These are phyloP conservation scores for Neonectria faginata DNA, from an alignment of 2,329 filamentous ascomycete species.

Conservation along the genomic window DNA sequence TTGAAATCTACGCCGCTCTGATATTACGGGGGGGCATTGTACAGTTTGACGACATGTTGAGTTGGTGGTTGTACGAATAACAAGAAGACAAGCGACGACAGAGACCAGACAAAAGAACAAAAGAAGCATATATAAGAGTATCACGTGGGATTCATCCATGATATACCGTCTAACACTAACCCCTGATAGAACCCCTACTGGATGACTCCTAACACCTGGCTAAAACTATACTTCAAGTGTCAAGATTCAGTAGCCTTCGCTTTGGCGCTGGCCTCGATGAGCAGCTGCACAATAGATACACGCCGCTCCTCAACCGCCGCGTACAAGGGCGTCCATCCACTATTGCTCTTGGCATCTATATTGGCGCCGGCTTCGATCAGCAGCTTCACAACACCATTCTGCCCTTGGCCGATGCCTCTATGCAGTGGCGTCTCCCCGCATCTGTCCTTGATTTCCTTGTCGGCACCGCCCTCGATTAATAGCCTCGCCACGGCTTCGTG, in stretches of 20 bases:
- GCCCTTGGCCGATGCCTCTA: no score
- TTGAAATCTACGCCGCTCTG: slow-evolving; percentile 42
- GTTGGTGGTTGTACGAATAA: slow-evolving; percentile 28
- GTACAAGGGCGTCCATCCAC: not conserved
- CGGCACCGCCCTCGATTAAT: not conserved
- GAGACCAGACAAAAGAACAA: not conserved
- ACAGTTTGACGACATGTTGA: slow-evolving; percentile 27
- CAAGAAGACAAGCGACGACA: slow-evolving; percentile 7
- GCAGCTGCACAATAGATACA: not conserved
- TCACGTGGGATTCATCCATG: not conserved
- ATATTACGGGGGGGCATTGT: slow-evolving; percentile 29
- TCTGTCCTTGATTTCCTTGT: not conserved
- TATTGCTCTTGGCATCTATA: not conserved
- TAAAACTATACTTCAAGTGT: not conserved
- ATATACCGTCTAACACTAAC: not conserved
- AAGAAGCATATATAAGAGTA: slow-evolving; percentile 1
- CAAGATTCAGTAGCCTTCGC: not conserved
- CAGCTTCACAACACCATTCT: not conserved
- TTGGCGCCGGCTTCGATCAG: not conserved
- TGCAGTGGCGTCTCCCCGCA: not conserved
- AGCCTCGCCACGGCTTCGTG: not conserved
- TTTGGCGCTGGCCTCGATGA: not conserved
- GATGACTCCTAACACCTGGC: not conserved
- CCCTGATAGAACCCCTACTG: not conserved
- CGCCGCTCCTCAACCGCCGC: not conserved